Evolutionary conservation across 768 basidiomycete genomes (phyloP), one percentile per base, ranked within the genome.

Genomic region (Boletus coccyginus): DNA sequence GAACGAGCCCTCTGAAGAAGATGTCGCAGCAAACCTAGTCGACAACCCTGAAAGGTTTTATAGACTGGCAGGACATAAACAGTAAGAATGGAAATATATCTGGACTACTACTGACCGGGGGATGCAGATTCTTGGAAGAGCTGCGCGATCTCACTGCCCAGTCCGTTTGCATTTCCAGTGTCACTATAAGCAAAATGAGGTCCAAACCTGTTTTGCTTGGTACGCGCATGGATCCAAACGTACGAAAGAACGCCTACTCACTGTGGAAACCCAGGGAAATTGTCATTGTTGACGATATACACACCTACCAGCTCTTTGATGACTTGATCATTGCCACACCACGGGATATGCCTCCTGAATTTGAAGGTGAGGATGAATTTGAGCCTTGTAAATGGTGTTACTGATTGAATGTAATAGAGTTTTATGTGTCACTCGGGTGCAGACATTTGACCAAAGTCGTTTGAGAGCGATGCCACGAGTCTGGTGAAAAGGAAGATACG

Each of bases 61-160:
- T 59, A 70, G 82, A 19, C 72, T 88, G 6, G 80, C 90, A 1
- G 84, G 81, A 11, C 76, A 81, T 5, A 78, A 79, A 35, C 79
- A 81, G 90, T 93, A 66, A 21, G 21, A 21, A 21, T 21, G 21
- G 21, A 21, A 21, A 21, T 21, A 21, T 21, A 21, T 21, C 21
- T 21, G 21, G 21, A 21, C 21, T 21, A 21, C 21, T 21, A 21
- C 21, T 21, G 21, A 21, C 21, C 2, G 21, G 21, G 21, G 21
- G 21, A 21, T 21, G 21, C 21, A 94, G 92, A 58, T 96, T 89
- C 66, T 75, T 93, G 19, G 73, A 77, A 1, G 91, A 96, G 67
- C 77, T 96, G 3, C 83, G 92, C 6, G 87, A 91, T 50, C 79
- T 98, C 46, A 88, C 90, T 10, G 77, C 91, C 36, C 92, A 92